Evolutionary conservation across 345 rosid species (phyloP).

Genomic region (Eucalyptus leucophloia): DNA sequence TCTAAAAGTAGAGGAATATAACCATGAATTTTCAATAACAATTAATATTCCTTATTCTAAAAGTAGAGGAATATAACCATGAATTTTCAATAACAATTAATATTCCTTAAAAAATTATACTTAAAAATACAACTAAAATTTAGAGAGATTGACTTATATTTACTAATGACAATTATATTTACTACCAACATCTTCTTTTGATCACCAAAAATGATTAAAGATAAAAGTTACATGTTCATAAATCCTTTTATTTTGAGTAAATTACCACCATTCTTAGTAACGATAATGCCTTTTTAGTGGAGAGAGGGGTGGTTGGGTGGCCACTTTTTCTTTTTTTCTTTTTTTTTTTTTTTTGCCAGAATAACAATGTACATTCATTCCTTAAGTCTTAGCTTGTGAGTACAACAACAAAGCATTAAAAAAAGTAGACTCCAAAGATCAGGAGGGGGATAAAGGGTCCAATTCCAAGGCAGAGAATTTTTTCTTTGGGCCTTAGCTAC

Average conservation of each 20-base stretch:
- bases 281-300: not conserved
- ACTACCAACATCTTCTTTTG: not conserved
- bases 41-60: not conserved
- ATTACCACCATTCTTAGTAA: not conserved
- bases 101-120: not conserved
- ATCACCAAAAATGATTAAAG: not conserved
- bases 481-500: not conserved
- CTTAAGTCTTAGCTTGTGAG: not conserved
- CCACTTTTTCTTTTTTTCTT: too few species aligned
- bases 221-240: not conserved
- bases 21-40: not conserved
- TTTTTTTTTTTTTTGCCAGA: not conserved
- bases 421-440: not conserved
- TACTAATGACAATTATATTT: not conserved
- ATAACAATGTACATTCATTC: not conserved
- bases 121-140: not conserved
- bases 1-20: not conserved
- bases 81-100: not conserved
- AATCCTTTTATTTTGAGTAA: not conserved
- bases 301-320: not conserved
- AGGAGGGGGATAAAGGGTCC: not conserved
- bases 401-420: not conserved
- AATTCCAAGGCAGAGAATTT: not conserved
- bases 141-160: not conserved
- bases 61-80: not conserved